Conservation (phyloP, 2,329 filamentous ascomycete species). For the Parafenestella ontariensis region DNA sequence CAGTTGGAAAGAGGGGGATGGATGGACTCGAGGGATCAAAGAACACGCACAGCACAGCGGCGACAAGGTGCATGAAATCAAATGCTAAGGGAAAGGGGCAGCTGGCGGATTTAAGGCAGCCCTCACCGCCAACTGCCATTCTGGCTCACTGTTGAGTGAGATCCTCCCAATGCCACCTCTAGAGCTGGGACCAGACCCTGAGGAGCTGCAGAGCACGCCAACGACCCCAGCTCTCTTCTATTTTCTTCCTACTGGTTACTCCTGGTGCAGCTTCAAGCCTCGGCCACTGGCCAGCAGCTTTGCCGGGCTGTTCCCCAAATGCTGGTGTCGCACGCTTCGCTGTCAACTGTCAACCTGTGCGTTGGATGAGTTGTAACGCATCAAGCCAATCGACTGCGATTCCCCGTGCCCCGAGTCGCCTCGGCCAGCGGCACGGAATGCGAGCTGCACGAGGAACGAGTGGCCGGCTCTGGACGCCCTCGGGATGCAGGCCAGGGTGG, state of each 20-base stretch:
- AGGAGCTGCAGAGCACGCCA: not conserved
- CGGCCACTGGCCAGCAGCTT: not conserved
- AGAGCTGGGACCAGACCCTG: not conserved
- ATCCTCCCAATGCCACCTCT: not conserved
- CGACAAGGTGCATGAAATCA: not conserved
- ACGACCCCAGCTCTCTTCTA: not conserved
- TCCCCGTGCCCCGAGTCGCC: constrained; percentile 4
- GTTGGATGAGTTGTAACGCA: constrained; percentile 18
- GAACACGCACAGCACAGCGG: not conserved
- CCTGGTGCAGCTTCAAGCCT: not conserved
- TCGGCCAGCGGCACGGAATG: constrained; percentile 3
- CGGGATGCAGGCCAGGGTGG: constrained; percentile 6
- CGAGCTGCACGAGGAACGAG: constrained; percentile 2
- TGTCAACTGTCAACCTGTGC: constrained; percentile 21
- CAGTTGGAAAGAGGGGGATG: not conserved
- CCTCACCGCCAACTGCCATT: not conserved
- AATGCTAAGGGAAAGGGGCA: not conserved
- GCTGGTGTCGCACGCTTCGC: constrained; percentile 7
- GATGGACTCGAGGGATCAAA: too few relatives aligned
- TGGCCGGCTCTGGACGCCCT: not conserved
- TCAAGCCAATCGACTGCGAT: constrained; percentile 11
- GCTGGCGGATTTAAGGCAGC: not conserved
- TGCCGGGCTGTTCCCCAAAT: not conserved
- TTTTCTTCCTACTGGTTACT: not conserved
- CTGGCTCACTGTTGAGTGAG: not conserved